A percentile compares a stretch with the other conserved stretches of the same genome.
Conservation (phyloP, 2,329 filamentous ascomycete species). For the Colletotrichum phormii region DNA sequence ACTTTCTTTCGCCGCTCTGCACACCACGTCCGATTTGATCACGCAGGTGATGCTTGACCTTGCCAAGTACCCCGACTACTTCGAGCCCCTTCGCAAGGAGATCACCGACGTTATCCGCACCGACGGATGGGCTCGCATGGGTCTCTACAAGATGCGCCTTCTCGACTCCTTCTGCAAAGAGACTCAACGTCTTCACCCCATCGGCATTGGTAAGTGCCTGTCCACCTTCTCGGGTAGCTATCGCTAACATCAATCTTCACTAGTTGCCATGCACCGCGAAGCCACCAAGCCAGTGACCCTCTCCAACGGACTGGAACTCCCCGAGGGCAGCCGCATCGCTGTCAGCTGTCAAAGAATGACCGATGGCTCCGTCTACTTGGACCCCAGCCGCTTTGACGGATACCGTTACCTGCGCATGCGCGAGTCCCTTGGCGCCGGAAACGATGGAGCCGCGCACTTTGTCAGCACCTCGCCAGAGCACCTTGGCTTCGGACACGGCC, state of each 20-base stretch:
- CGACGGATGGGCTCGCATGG: constrained; percentile 35
- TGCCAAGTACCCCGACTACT: constrained; percentile 38
- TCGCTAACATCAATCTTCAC: not conserved
- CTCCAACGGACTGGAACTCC: constrained; percentile 29
- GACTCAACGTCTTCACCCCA: constrained; percentile 23
- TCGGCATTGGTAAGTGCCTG: constrained; percentile 6
- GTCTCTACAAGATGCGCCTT: constrained; percentile 32
- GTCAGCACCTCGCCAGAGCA: constrained; percentile 44
- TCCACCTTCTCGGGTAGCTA: rapidly evolving
- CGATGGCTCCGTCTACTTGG: constrained; percentile 18
- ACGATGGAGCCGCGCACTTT: constrained; percentile 42
- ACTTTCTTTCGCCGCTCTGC: constrained; percentile 41
- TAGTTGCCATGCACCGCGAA: constrained; percentile 32
- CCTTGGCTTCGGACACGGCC: constrained; percentile 50
- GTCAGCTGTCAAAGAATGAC: constrained; percentile 26
- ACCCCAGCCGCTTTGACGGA: constrained; percentile 26
- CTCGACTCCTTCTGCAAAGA: constrained; percentile 33
- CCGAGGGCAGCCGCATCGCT: constrained; percentile 29
- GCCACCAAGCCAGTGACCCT: constrained; percentile 29
- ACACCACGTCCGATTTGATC: constrained; percentile 41
- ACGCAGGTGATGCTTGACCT: constrained; percentile 40
- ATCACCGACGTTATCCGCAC: constrained; percentile 37
- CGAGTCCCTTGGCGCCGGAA: constrained; percentile 27
- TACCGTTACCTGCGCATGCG: constrained; percentile 33
- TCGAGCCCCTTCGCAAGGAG: constrained; percentile 41